Base-by-base conservation (phyloP, 148 eudicot species). In the Diospyros lotus region DNA sequence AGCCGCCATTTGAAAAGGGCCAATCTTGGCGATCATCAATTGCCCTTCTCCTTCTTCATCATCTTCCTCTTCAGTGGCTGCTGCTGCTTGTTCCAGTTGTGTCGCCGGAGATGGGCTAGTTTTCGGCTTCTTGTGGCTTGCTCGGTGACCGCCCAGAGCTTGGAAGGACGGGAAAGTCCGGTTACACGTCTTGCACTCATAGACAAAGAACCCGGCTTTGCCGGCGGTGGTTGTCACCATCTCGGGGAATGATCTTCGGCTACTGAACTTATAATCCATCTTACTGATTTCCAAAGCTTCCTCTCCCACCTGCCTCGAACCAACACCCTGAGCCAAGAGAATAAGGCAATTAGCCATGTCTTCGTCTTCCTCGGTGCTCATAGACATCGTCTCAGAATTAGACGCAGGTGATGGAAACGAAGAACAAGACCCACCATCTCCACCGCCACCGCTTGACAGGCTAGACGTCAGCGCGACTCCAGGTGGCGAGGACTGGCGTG, bases 141-240 rank as follows among this genome's bases (percentile, higher is more conserved):
- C 89, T 39, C 99, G 84, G 69, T 95, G 99, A 1, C 99, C 97
- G 12, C 99, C 99, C 3, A 95, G 77, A 0, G 99, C 99, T 82
- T 95, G 97, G 59, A 95, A 95, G 0, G 99, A 90, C 0, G 88
- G 79, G 66, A 95, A 95, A 2, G 73, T 77, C 60, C 86, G 81
- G 69, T 86, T 85, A 75, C 99, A 95, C 6, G 97, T 87, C 64
- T 90, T 92, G 73, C 99, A 95, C 80, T 90, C 93, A 70, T 90
- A 91, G 6, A 80, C 77, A 51, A 66, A 80, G 9, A 73, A 60
- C 6, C 75, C 81, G 4, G 81, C 72, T 15, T 75, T 82, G 12
- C 44, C 80, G 9, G 53, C 50, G 5, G 51, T 56, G 1, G 64
- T 40, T 6, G 71, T 69, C 12, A 76, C 73, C 48, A 62, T 70